phyloP scores from a whole-genome alignment of 805 yeast species.

The Wickerhamiella qilinensis region DNA sequence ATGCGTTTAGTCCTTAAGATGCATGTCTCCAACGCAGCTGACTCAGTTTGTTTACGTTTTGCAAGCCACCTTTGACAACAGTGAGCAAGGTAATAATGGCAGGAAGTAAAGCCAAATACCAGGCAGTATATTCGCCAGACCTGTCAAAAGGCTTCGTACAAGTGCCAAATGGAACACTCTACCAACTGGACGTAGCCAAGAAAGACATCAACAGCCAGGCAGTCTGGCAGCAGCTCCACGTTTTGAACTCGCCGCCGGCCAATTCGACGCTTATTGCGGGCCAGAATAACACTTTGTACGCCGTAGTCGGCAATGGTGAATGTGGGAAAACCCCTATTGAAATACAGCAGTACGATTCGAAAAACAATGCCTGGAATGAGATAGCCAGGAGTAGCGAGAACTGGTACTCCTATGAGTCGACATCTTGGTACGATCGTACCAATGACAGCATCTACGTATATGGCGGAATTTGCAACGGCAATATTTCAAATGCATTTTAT shows the following conservation, averaged over 20 bases:
- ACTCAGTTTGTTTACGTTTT: neutral
- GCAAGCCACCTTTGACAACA: neutral
- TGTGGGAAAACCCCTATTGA: conserved; percentile 14
- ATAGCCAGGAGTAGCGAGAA: conserved; percentile 11
- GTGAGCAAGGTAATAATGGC: too few relatives aligned
- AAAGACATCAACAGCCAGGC: neutral
- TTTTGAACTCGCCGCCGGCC: conserved; percentile 16
- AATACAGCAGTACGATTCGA: conserved; percentile 12
- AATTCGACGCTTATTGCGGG: conserved; percentile 18
- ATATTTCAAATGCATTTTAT: conserved; percentile 12
- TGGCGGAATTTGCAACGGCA: conserved; percentile 18
- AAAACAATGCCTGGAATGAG: conserved; percentile 12
- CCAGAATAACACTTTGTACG: conserved; percentile 2
- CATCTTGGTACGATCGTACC: conserved; percentile 16
- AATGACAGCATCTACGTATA: conserved; percentile 15
- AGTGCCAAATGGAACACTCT: conserved; percentile 1
- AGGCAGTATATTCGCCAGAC: conserved; percentile 5
- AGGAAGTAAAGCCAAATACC: neutral
- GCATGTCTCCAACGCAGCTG: neutral
- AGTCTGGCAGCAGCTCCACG: conserved; percentile 3
- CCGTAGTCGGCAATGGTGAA: conserved; percentile 11
- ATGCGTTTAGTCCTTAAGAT: neutral
- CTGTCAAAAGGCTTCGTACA: conserved; percentile 2
- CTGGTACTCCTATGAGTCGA: conserved; percentile 14
- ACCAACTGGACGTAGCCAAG: conserved; percentile 1